Percentiles rank a stretch among this genome's conserved stretches.
Evolutionary conservation across 257 asterid species (phyloP).

Genomic region (Gardenia jasminoides): DNA sequence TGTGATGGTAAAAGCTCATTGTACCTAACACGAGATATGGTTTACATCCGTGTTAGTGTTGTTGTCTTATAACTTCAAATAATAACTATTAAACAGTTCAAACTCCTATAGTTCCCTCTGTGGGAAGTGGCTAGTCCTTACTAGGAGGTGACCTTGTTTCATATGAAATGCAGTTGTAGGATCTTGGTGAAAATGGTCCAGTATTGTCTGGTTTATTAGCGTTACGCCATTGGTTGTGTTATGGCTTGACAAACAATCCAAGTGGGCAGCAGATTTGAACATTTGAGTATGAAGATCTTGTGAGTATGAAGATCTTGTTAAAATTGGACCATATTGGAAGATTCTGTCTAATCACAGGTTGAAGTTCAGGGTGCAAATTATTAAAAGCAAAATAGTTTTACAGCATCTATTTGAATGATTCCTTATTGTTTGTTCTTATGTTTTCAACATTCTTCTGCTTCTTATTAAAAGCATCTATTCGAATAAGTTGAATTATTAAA

Average conservation of each 20-base stretch:
- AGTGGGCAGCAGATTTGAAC: background rate
- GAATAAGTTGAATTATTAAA: no score
- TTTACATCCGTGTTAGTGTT: background rate
- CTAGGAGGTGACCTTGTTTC: background rate
- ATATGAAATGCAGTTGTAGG: background rate
- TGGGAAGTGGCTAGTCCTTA: background rate
- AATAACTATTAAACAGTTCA: background rate
- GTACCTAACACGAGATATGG: background rate
- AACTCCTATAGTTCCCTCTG: background rate
- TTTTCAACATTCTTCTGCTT: background rate
- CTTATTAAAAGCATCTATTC: no score
- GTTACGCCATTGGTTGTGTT: background rate
- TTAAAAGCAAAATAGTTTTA: background rate
- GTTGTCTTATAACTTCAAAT: background rate
- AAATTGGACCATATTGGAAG: no score
- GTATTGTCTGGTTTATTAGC: background rate
- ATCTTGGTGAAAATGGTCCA: background rate
- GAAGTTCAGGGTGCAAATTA: background rate
- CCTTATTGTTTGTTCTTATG: background rate
- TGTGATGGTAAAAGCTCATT: background rate
- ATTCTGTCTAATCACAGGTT: background rate
- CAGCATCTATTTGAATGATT: background rate
- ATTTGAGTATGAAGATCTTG: no score
- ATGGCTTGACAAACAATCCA: background rate
- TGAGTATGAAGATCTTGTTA: no score